Evolutionary conservation across 148 eudicot genomes (phyloP).

Genomic region (Silene uniflora): DNA sequence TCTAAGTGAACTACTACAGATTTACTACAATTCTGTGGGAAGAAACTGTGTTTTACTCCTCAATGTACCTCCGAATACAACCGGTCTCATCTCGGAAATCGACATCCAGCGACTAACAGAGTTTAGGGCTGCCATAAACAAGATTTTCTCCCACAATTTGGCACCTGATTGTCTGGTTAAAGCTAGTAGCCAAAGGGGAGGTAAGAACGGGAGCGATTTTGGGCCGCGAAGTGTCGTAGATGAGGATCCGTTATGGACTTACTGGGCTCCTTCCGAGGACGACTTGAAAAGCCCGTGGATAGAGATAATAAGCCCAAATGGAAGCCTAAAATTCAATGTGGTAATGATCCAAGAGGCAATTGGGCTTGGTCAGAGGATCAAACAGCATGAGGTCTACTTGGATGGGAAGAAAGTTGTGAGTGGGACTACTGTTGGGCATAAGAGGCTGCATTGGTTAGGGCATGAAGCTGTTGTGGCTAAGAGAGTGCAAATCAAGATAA

Average conservation of each 20-base stretch:
- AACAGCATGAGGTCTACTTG: constrained; percentile 54
- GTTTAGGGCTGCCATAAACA: constrained; percentile 50
- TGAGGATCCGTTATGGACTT: constrained; percentile 73
- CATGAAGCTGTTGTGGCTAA: constrained; percentile 38
- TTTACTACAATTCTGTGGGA: constrained; percentile 85
- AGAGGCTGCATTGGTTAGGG: constrained; percentile 74
- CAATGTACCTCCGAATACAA: constrained; percentile 79
- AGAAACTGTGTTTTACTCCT: constrained; percentile 74
- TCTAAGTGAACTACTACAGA: constrained; percentile 54
- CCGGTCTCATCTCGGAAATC: constrained; percentile 60
- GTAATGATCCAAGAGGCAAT: constrained; percentile 82
- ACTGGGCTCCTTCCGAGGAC: constrained; percentile 71
- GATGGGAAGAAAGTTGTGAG: constrained; percentile 47
- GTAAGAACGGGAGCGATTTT: constrained; percentile 34
- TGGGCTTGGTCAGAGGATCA: constrained; percentile 81
- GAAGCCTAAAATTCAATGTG: constrained; percentile 56
- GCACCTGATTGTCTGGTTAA: constrained; percentile 38
- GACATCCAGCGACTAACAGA: constrained; percentile 53
- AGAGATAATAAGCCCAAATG: constrained; percentile 36
- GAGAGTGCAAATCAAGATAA: constrained; percentile 46
- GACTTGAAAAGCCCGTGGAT: constrained; percentile 49
- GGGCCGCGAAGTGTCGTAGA: constrained; percentile 66
- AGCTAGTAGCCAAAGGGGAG: constrained; percentile 80
- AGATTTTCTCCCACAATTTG: constrained; percentile 56
- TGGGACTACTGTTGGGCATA: constrained; percentile 78